phyloP scores from a whole-genome alignment of 495 filamentous ascomycete genomes.

The Neurospora sp. region DNA sequence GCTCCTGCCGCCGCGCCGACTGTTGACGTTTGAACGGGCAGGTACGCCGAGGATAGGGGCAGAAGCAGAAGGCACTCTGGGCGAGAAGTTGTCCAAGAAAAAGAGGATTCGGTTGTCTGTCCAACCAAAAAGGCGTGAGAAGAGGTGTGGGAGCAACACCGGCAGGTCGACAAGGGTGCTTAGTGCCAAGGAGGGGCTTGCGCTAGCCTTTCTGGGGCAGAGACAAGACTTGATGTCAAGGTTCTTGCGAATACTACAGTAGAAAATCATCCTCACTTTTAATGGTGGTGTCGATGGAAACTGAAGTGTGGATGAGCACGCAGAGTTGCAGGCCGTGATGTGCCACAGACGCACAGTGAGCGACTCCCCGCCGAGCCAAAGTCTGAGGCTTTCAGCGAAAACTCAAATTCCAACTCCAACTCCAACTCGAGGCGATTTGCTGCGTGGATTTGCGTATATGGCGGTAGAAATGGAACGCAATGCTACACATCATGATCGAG shows the following conservation, averaged over 20 bases:
- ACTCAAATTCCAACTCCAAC: not conserved
- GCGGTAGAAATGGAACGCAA: not conserved
- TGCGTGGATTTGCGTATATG: not conserved
- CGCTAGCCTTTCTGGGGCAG: slow-evolving; percentile 5
- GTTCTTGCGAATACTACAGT: slow-evolving; percentile 1
- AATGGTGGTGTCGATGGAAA: not conserved
- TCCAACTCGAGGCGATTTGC: not conserved
- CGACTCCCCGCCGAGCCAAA: not conserved
- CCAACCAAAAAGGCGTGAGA: not conserved
- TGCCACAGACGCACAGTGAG: not conserved
- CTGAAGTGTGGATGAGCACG: not conserved
- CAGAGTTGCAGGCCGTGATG: not conserved
- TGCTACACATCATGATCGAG: not conserved
- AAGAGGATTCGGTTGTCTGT: not conserved
- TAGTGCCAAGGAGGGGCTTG: slow-evolving; percentile 7
- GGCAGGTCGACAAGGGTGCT: slow-evolving; percentile 13
- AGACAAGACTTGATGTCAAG: slow-evolving; percentile 1
- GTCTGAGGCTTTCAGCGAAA: slow-evolving; percentile 8
- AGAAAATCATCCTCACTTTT: not conserved
- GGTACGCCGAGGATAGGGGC: not conserved
- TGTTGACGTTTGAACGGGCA: not conserved
- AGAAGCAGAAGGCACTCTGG: not conserved
- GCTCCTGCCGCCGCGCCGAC: not conserved
- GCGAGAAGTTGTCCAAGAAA: not conserved
- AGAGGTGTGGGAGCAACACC: slow-evolving; percentile 14